Conservation (phyloP, 352 stramenopile species). For the Thraustotheca clavata region DNA sequence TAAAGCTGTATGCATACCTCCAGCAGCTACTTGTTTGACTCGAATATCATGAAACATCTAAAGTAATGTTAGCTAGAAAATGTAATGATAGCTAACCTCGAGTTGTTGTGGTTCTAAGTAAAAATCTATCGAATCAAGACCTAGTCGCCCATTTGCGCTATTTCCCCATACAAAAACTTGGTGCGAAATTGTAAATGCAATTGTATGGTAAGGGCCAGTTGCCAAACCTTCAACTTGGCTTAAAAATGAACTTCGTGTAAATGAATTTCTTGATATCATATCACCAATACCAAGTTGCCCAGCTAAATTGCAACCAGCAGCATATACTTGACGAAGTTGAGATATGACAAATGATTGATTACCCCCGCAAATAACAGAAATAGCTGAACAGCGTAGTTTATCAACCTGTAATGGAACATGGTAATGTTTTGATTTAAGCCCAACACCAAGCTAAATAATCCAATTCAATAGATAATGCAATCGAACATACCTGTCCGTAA, state of each 20-base stretch:
- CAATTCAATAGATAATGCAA: background rate
- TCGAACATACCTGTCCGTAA: slow-evolving; percentile 47
- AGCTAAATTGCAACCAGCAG: slow-evolving; percentile 49
- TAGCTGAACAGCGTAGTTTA: slow-evolving; percentile 35
- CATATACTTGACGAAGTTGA: slow-evolving; percentile 43
- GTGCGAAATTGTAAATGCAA: slow-evolving; percentile 32
- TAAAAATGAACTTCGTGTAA: slow-evolving; percentile 48
- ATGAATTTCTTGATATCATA: slow-evolving; percentile 32
- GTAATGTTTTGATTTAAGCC: slow-evolving; percentile 16
- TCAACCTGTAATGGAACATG: slow-evolving; percentile 38
- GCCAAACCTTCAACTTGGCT: slow-evolving; percentile 27
- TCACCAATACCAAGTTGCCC: slow-evolving; percentile 55
- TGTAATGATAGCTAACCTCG: slow-evolving; percentile 4
- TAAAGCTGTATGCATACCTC: slow-evolving; percentile 47
- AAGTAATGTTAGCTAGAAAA: background rate
- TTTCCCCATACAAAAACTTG: slow-evolving; percentile 54
- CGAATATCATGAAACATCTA: slow-evolving; percentile 24
- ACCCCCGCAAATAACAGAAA: slow-evolving; percentile 37
- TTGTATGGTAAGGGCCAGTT: slow-evolving; percentile 48
- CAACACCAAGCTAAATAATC: slow-evolving; percentile 8
- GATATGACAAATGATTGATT: slow-evolving; percentile 55
- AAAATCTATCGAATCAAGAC: slow-evolving; percentile 34
- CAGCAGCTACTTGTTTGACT: slow-evolving; percentile 38
- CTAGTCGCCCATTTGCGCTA: slow-evolving; percentile 54
- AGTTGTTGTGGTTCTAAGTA: slow-evolving; percentile 33